phyloP scores from a whole-genome alignment of 1,284 basidiomycete species.

The Cutaneotrichosporon sp. region DNA sequence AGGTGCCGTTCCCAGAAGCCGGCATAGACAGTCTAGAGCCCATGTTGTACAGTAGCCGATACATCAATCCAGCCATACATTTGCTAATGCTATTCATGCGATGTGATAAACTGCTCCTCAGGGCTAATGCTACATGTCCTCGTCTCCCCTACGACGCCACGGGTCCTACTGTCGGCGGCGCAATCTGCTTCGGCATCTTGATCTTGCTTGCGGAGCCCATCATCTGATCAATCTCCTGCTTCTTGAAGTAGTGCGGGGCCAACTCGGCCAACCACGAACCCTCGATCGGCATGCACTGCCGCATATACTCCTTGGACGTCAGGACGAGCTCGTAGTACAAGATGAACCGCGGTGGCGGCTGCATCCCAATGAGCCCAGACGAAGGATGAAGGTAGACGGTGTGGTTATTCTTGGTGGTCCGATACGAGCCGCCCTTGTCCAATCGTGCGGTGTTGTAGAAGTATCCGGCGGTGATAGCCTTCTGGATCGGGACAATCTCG shows the following conservation, averaged over 20 bases:
- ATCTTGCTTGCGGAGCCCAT: slow-evolving; percentile 64
- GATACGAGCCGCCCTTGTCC: slow-evolving; percentile 86
- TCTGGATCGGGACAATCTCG: slow-evolving; percentile 89
- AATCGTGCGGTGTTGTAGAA: slow-evolving; percentile 90
- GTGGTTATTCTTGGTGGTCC: slow-evolving; percentile 89
- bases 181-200: slow-evolving; percentile 72
- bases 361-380: slow-evolving; percentile 87
- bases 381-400: slow-evolving; percentile 96
- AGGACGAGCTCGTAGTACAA: slow-evolving; percentile 81
- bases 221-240: slow-evolving; percentile 76
- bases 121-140: not conserved
- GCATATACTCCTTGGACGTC: slow-evolving; percentile 57
- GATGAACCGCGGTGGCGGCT: slow-evolving; percentile 84
- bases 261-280: slow-evolving; percentile 89
- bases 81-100: not conserved
- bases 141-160: slow-evolving; percentile 10
- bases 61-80: no score
- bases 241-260: slow-evolving; percentile 90
- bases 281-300: slow-evolving; percentile 97
- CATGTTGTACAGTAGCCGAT: not conserved
- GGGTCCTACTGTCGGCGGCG: slow-evolving; percentile 36
- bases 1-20: no score
- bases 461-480: slow-evolving; percentile 89
- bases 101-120: not conserved
- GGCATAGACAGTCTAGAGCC: not conserved